Percentiles rank a stretch among this genome's conserved stretches.
phyloP scores from a whole-genome alignment of 768 basidiomycete genomes.

The Leccinum boreale region DNA sequence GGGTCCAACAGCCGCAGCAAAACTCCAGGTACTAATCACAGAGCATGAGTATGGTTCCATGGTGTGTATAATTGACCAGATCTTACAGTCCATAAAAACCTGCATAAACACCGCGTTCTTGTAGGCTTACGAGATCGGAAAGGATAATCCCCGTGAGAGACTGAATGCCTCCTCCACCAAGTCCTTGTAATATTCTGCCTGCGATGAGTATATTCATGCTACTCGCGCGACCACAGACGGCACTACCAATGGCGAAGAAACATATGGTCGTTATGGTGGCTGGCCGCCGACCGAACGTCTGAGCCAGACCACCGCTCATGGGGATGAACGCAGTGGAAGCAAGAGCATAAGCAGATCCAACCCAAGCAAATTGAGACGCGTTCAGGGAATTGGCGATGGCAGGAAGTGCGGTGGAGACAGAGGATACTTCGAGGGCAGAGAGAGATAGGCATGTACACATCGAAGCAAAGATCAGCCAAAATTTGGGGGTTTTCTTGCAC shows the following conservation, averaged over 20 bases:
- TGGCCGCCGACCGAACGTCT: conserved; percentile 39
- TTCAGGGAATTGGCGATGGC: conserved; percentile 39
- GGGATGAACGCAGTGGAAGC: conserved; percentile 41
- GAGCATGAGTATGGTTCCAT: neutral
- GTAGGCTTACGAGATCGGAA: conserved; percentile 44
- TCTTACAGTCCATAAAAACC: conserved; percentile 37
- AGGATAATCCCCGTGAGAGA: conserved; percentile 40
- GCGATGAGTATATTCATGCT: conserved; percentile 42
- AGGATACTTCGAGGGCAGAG: conserved; percentile 30
- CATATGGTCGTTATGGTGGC: conserved; percentile 30
- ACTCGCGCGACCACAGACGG: conserved; percentile 38
- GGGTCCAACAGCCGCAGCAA: conserved; percentile 36
- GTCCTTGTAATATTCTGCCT: conserved; percentile 39
- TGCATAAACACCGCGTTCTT: conserved; percentile 40
- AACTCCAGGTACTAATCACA: conserved; percentile 29
- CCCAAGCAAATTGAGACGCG: conserved; percentile 42
- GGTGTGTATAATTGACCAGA: neutral
- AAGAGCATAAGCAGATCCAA: conserved; percentile 43
- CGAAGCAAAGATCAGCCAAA: conserved; percentile 32
- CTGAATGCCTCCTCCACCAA: conserved; percentile 40
- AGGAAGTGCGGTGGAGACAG: conserved; percentile 41
- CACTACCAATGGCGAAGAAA: conserved; percentile 42
- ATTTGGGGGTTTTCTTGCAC: conserved; percentile 7
- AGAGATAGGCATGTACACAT: conserved; percentile 30
- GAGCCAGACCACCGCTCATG: conserved; percentile 35